Percentiles rank a stretch among this genome's conserved stretches.
These are phyloP conservation scores for Apophysomyces trapeziformis DNA, from an alignment of 371 early-diverging fungal species.

Conservation along the genomic window DNA sequence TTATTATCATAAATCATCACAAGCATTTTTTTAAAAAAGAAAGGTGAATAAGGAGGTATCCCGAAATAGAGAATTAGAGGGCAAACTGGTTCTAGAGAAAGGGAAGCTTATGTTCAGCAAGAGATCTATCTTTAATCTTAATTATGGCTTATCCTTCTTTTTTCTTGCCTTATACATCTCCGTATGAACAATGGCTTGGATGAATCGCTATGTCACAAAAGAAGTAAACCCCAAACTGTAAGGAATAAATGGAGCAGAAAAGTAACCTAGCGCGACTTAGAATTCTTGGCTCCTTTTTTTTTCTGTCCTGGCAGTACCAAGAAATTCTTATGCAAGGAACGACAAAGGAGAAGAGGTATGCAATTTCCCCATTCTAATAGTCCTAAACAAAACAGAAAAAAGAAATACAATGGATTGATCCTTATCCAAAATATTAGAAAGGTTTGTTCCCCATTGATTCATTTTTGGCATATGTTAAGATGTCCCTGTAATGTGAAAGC, in stretches of 20 bases:
- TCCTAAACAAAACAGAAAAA: neutral
- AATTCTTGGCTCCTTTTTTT: slow-evolving; percentile 4
- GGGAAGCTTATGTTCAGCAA: no score
- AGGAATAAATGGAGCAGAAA: neutral
- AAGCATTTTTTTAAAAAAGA: no score
- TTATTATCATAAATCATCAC: no score
- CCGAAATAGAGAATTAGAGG: no score
- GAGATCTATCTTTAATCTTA: neutral
- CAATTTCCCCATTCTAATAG: neutral
- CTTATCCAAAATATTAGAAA: neutral
- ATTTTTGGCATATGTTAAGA: neutral
- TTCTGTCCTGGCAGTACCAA: neutral
- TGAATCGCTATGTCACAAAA: neutral
- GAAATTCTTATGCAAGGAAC: slow-evolving; percentile 12
- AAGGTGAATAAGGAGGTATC: no score
- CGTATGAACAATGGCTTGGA: neutral
- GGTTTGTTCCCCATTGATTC: neutral
- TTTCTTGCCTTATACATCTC: neutral
- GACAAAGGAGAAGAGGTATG: neutral
- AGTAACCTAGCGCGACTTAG: neutral
- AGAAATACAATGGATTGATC: no score
- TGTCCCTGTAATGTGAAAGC: neutral
- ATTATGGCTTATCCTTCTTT: neutral
- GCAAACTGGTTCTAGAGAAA: no score
- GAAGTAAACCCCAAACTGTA: no score